Evolutionary conservation across 192 early-diverging fungal species (phyloP), one percentile per base, ranked within the genome.

Genomic region (Helicostylum pulchrum): DNA sequence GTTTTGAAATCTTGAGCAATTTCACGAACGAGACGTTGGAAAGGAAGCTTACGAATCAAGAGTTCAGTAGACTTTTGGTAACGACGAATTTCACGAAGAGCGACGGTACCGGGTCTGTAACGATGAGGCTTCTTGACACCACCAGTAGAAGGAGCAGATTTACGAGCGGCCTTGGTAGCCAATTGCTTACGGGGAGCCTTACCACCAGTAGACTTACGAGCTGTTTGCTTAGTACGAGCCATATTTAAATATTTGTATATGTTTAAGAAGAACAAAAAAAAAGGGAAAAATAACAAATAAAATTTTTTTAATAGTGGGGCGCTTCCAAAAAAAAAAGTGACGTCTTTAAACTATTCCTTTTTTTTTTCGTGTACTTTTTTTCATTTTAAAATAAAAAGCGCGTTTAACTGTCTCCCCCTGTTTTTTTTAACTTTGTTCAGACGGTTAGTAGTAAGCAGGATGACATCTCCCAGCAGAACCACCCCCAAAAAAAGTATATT

Each of bases 1-100:
- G 97, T 97, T 86, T 99, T 97, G 83, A 96, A 97, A 80, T 99
- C 95, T 84, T 99, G 97, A 60, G 95, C 94, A 72, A 99, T 99
- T 82, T 99, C 97, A 79, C 95, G 90, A 17, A 99, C 95, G 53
- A 99, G 88, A 70, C 92, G 89, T 87, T 92, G 91, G 90, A 94
- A 95, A 56, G 91, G 94, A 53, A 90, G 80, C 82, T 95, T 92
- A 79, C 92, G 89, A 77, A 94, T 93, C 62, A 93, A 85, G 66
- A 95, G 85, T 82, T 97, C 92, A 54, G 94, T 95, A 47, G 93
- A 92, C 81, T 98, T 98, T 79, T 98, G 91, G 81, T 93, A 93
- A 44, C 92, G 85, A 79, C 92, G 89, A 69, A 94, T 94, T 83
- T 93, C 92, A 76, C 92, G 88, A 72, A 94, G 87, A 46, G 92